phyloP scores from a whole-genome alignment of 305 asterid species.

The Fraxinus paxiana region DNA sequence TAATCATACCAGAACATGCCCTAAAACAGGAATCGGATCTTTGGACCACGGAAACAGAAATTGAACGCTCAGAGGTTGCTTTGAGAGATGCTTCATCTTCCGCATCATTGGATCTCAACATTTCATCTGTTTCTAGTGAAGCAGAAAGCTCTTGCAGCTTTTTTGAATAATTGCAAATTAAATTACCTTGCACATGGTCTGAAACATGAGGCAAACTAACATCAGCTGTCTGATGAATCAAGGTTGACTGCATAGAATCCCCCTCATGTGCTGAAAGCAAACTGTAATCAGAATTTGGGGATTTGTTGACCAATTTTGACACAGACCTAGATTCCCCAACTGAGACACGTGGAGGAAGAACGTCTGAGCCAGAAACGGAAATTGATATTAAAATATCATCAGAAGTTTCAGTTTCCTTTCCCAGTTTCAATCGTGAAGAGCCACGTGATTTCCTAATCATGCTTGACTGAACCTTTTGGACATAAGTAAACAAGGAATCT shows the following conservation, averaged over 20 bases:
- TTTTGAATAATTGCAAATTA: conserved; percentile 14
- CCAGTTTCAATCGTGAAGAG: conserved; percentile 46
- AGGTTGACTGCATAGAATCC: conserved; percentile 25
- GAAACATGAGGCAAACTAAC: conserved; percentile 28
- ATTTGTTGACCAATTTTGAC: conserved; percentile 29
- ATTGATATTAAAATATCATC: conserved; percentile 30
- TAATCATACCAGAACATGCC: conserved; percentile 37
- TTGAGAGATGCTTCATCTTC: conserved; percentile 32
- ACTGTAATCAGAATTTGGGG: conserved; percentile 28
- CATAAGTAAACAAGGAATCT: conserved; percentile 63
- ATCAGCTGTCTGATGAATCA: conserved; percentile 16
- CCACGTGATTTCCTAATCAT: conserved; percentile 39
- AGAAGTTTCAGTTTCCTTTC: conserved; percentile 35
- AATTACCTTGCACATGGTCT: conserved; percentile 22
- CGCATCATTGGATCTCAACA: conserved; percentile 22
- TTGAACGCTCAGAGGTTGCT: conserved; percentile 27
- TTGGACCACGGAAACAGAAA: conserved; percentile 14
- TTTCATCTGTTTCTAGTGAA: conserved; percentile 24
- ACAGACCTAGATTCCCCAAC: conserved; percentile 28
- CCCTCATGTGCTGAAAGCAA: conserved; percentile 24
- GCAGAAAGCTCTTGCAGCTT: conserved; percentile 24
- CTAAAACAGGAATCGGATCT: conserved; percentile 34
- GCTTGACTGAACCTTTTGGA: conserved; percentile 62
- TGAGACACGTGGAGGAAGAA: conserved; percentile 15
- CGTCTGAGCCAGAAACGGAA: conserved; percentile 36